A percentile compares a stretch with the other conserved stretches of the same genome.
Evolutionary conservation across 1,284 basidiomycete genomes (phyloP).

Genomic region (Austroboletus novae-zelandiae): DNA sequence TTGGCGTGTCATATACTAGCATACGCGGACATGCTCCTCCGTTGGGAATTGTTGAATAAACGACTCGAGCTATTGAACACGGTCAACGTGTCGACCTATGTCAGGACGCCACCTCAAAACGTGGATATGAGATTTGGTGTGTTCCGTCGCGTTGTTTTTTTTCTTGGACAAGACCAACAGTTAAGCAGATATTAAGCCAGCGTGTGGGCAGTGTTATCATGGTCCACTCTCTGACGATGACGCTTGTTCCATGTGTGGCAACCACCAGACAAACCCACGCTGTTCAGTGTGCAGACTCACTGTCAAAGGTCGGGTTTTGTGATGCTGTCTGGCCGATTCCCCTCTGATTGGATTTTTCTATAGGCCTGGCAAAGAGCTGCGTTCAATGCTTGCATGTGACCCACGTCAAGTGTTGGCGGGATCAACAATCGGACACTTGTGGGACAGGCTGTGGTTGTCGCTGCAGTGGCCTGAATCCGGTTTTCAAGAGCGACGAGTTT

Average conservation of each 20-base stretch:
- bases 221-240: conserved; percentile 34
- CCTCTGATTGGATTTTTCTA: neutral
- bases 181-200: conserved; percentile 36
- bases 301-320: conserved; percentile 58
- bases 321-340: no score
- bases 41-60: conserved; percentile 67
- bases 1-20: conserved; percentile 59
- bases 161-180: no score
- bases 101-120: conserved; percentile 22
- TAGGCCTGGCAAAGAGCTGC: conserved; percentile 72
- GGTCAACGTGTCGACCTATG: conserved; percentile 37
- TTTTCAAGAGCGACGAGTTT: conserved; percentile 4
- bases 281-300: conserved; percentile 79
- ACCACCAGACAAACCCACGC: conserved; percentile 42
- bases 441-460: conserved; percentile 64
- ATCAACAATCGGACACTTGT: conserved; percentile 47
- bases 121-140: conserved; percentile 39
- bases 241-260: conserved; percentile 51
- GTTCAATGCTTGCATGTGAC: conserved; percentile 63
- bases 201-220: conserved; percentile 38
- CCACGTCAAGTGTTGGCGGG: conserved; percentile 64
- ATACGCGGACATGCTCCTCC: conserved; percentile 73
- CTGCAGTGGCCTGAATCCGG: conserved; percentile 35
- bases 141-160: no score
- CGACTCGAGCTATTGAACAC: conserved; percentile 70